Base-by-base conservation (phyloP, 768 basidiomycete genomes). In the Boletus rubroflammeus region DNA sequence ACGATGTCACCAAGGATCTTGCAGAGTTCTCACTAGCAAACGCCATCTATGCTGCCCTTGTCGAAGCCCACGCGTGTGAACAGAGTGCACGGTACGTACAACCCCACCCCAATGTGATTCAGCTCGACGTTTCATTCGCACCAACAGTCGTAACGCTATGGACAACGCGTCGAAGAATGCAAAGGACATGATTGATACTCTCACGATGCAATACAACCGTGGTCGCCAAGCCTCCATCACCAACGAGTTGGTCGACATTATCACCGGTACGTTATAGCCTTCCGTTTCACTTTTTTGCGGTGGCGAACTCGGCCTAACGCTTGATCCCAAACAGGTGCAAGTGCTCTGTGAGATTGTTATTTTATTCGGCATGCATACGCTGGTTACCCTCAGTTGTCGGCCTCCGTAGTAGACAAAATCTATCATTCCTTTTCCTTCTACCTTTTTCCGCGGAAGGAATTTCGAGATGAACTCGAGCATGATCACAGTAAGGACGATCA, bases 121-220 rank as follows among this genome's bases (percentile, higher is more conserved):
- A 26, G 17, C 21, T 8, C 11, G 10, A 28, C 10, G 6, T 46
- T 38, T 57, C 36, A 57, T 46, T 1, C 13, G 9, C 29, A 14
- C 29, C 39, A 21, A 52, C 53, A 64, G 96, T 73, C 88, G 96
- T 63, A 98, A 96, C 63, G 97, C 97, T 67, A 99, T 99, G 97
- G 97, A 98, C 83, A 98, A 93, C 68, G 96, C 96, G 45, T 93
- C 95, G 61, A 99, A 99, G 85, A 98, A 99, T 73, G 97, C 97
- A 54, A 77, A 75, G 32, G 94, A 95, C 75, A 97, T 98, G 94
- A 96, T 98, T 67, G 73, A 73, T 56, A 72, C 78, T 42, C 80
- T 98, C 47, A 88, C 89, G 72, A 88, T 97, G 88, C 82, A 96
- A 73, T 98, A 95, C 83, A 98, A 98, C 72, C 90, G 94, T 82